Evolutionary conservation across 2,329 filamentous ascomycete genomes (phyloP), one percentile per base, ranked within the genome.

Genomic region (Aspergillus unguis): DNA sequence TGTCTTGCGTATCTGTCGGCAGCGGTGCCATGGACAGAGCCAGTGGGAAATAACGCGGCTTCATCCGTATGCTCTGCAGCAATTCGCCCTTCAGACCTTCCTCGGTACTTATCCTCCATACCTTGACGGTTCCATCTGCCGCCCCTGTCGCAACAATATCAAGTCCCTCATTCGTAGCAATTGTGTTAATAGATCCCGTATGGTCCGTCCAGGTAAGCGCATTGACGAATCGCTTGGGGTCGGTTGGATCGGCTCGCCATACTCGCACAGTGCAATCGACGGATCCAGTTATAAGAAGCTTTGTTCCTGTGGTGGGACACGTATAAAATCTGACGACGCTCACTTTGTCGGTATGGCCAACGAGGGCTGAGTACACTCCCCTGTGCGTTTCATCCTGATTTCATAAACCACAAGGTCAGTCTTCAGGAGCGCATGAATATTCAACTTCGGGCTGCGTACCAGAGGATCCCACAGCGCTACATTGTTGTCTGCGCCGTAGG

Each of bases 401-500:
- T 27, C 40, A 50, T 32, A 54, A 59, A 55, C 40, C 4, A 28
- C 26, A 23, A 29, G 23, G 26, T 38, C 11, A 53, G 36, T 27
- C 17, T 33, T 8, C 5, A 1, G 5, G 7, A 27, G 42, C 25
- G n/a, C 8, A 48, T 3, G 1, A 28, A 10, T 28, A 5, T 31
- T 29, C 28, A 43, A 11, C 23, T n/a, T 6, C 26, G 27, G 3
- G 33, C 4, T 6, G 52, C 85, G 72, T 78, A 92, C 89, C 68
- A 80, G 72, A 51, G 91, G 91, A 67, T 85, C 79, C 94, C 94
- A 99, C 37, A 97, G 68, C 40, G 91, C 92, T 62, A 99, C 81
- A 73, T 94, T 94, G 62, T 86, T 85, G 71, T 95, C 90, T 6
- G 92, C 87, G 31, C 94, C 94, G 75, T 90, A 99, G 29, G 91